These are phyloP conservation scores for Monosporozyma aquatica DNA, from an alignment of 805 yeast genomes.

Conservation along the genomic window DNA sequence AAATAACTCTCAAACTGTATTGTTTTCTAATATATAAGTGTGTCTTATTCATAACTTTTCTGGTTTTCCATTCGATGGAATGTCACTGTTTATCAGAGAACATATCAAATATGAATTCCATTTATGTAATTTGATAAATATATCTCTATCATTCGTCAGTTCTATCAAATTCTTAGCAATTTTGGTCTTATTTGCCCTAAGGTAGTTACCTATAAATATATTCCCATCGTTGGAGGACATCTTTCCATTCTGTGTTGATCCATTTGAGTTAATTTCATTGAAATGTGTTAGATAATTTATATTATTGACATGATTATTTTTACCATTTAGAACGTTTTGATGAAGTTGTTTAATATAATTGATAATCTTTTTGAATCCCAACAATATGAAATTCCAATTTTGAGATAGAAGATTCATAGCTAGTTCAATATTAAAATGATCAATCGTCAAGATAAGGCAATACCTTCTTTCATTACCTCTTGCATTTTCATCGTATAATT, in stretches of 20 bases:
- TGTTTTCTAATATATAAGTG: neutral
- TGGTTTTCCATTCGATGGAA: no score
- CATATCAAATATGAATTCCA: constrained; percentile 49
- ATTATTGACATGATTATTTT: constrained; percentile 3
- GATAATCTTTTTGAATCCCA: constrained; percentile 35
- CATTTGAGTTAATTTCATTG: neutral
- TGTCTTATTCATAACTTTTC: neutral
- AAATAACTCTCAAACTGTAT: no score
- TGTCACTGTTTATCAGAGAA: constrained; percentile 1
- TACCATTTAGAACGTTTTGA: constrained; percentile 17
- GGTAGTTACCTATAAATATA: constrained; percentile 33
- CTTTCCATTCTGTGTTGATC: neutral
- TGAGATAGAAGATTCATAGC: constrained; percentile 32
- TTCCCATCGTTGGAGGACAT: constrained; percentile 5
- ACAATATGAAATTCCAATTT: constrained; percentile 44
- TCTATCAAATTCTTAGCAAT: constrained; percentile 49
- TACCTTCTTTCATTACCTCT: constrained; percentile 69
- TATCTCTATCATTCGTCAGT: constrained; percentile 43
- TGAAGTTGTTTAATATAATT: constrained; percentile 32
- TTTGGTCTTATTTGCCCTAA: constrained; percentile 47
- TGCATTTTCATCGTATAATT: constrained; percentile 54
- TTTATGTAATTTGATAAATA: constrained; percentile 47
- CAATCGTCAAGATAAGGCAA: constrained; percentile 48
- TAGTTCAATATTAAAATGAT: constrained; percentile 36
- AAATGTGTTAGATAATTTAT: constrained; percentile 7